phyloP scores from a whole-genome alignment of 495 filamentous ascomycete species.

The Hyaloscypha bicolor region DNA sequence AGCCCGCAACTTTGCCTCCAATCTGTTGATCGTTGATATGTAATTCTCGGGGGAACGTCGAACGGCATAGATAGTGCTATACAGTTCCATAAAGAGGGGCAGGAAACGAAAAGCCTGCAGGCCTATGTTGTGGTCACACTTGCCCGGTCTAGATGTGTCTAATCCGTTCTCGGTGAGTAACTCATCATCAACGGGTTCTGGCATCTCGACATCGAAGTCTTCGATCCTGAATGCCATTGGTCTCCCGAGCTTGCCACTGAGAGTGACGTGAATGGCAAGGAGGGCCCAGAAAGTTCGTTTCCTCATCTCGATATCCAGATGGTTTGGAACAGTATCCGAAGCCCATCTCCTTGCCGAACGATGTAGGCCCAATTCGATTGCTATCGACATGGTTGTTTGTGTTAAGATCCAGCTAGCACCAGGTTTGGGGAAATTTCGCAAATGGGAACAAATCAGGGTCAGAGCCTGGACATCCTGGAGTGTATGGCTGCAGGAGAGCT shows the following conservation, averaged over 20 bases:
- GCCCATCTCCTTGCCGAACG: constrained; percentile 66
- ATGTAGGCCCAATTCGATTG: constrained; percentile 73
- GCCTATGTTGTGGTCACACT: constrained; percentile 66
- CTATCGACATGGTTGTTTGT: constrained; percentile 60
- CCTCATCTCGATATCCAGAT: constrained; percentile 68
- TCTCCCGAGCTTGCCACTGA: constrained; percentile 73
- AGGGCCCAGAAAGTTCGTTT: constrained; percentile 79
- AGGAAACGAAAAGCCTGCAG: constrained; percentile 61
- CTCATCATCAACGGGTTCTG: constrained; percentile 68
- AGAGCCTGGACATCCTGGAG: constrained; percentile 71
- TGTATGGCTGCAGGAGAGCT: constrained; percentile 59
- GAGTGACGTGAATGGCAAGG: constrained; percentile 59
- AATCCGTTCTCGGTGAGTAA: constrained; percentile 56
- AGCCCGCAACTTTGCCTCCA: constrained; percentile 61
- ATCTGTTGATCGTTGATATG: constrained; percentile 56
- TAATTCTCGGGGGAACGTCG: constrained; percentile 60
- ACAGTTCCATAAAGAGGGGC: constrained; percentile 69
- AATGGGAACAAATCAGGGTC: constrained; percentile 66
- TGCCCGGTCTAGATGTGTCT: constrained; percentile 49
- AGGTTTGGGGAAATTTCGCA: constrained; percentile 78
- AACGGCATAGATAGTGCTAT: constrained; percentile 68
- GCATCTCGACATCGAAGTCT: constrained; percentile 77
- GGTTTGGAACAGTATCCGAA: constrained; percentile 51
- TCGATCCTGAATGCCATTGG: constrained; percentile 71
- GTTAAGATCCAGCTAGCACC: constrained; percentile 68